Percentiles rank a stretch among this genome's conserved stretches.
Conservation (phyloP, 2,329 filamentous ascomycete genomes). For the Pyricularia pennisetigena region DNA sequence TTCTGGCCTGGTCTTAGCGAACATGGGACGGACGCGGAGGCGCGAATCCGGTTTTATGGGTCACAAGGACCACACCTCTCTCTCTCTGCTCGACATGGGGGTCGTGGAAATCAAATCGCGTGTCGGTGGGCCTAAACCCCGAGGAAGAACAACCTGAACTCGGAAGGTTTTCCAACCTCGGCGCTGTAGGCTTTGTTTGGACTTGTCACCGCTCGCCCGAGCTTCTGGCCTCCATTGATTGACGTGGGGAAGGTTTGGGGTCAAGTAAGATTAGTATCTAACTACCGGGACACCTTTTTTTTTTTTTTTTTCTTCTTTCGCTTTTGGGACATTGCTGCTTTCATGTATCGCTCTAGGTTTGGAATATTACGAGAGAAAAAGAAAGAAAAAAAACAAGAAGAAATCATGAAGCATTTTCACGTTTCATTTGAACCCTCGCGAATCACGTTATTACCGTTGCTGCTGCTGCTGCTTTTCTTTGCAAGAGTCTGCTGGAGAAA, state of each 20-base stretch:
- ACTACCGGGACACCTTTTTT: not conserved
- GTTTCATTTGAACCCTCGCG: not conserved
- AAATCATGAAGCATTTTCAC: not conserved
- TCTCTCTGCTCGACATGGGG: not conserved
- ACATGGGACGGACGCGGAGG: not conserved
- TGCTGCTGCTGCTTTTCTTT: not conserved
- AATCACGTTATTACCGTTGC: not conserved
- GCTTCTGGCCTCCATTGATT: not conserved
- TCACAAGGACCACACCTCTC: not conserved
- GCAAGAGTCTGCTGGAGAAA: not conserved
- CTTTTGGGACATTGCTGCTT: not conserved
- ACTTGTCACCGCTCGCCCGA: not conserved
- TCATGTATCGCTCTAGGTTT: not conserved
- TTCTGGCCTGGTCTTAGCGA: not conserved
- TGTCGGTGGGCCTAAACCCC: no score
- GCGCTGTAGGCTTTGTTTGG: not conserved
- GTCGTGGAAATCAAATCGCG: no score
- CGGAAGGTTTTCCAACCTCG: not conserved
- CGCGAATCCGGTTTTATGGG: not conserved
- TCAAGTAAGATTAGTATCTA: not conserved
- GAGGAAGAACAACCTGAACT: not conserved
- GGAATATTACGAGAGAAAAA: not conserved
- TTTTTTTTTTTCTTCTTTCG: not conserved
- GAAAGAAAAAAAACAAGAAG: not conserved
- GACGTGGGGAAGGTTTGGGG: no score